Percentiles rank a stretch among this genome's conserved stretches.
Conservation (phyloP, 106 monocot species). For the Acorus gramineus region DNA sequence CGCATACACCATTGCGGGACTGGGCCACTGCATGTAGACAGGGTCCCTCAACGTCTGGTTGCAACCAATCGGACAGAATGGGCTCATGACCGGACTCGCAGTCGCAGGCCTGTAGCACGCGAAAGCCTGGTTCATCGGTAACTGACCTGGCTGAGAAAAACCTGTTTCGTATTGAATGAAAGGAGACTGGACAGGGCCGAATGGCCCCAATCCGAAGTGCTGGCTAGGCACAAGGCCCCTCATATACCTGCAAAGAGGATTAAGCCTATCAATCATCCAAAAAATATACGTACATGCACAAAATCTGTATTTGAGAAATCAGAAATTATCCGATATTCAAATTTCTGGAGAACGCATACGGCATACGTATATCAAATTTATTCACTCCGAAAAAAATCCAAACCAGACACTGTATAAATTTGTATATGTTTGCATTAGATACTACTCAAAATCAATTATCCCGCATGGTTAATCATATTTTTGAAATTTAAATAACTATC, state of each 20-base stretch:
- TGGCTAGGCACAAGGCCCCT: constrained; percentile 28
- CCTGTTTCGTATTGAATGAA: constrained; percentile 38
- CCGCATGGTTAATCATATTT: too few species aligned
- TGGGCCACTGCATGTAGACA: constrained; percentile 75
- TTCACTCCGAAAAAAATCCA: too few species aligned
- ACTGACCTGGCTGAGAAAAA: constrained; percentile 24
- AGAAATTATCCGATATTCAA: too few species aligned
- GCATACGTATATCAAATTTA: too few species aligned
- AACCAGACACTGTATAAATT: too few species aligned
- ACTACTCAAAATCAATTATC: too few species aligned
- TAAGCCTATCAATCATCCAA: too few species aligned
- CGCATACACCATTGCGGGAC: constrained; percentile 62
- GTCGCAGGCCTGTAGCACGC: background rate
- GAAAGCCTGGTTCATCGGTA: constrained; percentile 4
- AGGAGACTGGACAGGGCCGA: constrained; percentile 36
- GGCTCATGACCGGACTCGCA: constrained; percentile 7
- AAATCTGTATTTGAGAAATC: too few species aligned
- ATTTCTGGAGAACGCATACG: too few species aligned
- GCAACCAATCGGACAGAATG: background rate
- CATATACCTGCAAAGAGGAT: constrained; percentile 40
- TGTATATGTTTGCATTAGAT: too few species aligned
- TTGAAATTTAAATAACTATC: too few species aligned
- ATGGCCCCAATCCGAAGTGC: constrained; percentile 28
- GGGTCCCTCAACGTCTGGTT: constrained; percentile 38
- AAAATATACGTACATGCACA: too few species aligned